Evolutionary conservation across 257 asterid species (phyloP).

Genomic region (Ocimum tenuiflorum): DNA sequence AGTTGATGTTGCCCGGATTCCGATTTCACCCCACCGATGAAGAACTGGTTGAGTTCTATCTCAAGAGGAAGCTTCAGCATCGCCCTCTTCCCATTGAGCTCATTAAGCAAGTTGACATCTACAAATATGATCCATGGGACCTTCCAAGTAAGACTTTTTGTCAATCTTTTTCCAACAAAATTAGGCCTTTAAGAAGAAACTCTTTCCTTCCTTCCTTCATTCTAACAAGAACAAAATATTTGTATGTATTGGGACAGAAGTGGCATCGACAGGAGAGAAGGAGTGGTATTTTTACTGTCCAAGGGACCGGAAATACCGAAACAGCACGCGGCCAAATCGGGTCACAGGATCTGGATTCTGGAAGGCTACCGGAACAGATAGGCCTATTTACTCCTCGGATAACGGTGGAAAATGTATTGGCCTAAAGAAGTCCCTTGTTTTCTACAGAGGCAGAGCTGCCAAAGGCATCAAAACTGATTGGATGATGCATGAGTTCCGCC

Average conservation of each 20-base stretch:
- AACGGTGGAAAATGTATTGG: conserved; percentile 64
- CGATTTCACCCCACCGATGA: conserved; percentile 26
- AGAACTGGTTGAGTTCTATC: too few relatives aligned
- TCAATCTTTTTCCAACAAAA: too few relatives aligned
- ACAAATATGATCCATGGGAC: conserved; percentile 89
- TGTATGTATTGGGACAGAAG: too few relatives aligned
- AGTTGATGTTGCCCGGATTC: too few relatives aligned
- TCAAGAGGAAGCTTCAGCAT: neutral
- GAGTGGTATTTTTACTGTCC: conserved; percentile 84
- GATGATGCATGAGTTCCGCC: conserved; percentile 87
- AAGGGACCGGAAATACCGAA: conserved; percentile 62
- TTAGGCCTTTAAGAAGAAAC: too few relatives aligned
- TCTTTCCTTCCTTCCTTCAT: too few relatives aligned
- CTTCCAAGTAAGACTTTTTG: conserved; percentile 59
- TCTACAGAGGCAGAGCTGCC: conserved; percentile 76
- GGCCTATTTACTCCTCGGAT: conserved; percentile 64
- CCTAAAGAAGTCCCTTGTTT: conserved; percentile 63
- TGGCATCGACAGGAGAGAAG: conserved; percentile 61
- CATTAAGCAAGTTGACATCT: conserved; percentile 71
- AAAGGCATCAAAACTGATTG: conserved; percentile 72
- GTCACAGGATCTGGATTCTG: conserved; percentile 73
- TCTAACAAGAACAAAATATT: too few relatives aligned
- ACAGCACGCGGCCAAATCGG: conserved; percentile 64
- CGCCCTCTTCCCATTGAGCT: conserved; percentile 60
- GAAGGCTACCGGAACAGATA: conserved; percentile 77